These are phyloP conservation scores for Penicillium thymicola DNA, from an alignment of 2,329 filamentous ascomycete species.

Conservation along the genomic window DNA sequence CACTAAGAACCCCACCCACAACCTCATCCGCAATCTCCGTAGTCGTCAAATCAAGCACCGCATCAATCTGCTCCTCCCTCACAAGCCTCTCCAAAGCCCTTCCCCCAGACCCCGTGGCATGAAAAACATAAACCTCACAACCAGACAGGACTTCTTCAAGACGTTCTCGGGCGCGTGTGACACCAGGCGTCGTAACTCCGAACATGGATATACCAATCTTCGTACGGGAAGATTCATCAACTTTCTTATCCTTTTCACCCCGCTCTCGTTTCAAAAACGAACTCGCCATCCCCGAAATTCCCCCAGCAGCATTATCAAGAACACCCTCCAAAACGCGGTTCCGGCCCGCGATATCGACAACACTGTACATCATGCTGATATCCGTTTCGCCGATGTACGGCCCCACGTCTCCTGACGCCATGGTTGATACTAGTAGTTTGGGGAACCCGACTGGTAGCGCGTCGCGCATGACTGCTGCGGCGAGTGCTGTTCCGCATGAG, in stretches of 20 bases:
- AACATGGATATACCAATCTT: slow-evolving; percentile 68
- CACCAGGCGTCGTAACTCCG: slow-evolving; percentile 67
- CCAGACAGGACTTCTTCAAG: slow-evolving; percentile 45
- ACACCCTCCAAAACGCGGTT: slow-evolving; percentile 59
- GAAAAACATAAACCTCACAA: slow-evolving; percentile 64
- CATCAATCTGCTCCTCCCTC: slow-evolving; percentile 57
- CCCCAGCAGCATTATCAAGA: slow-evolving; percentile 60
- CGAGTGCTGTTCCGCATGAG: slow-evolving; percentile 60
- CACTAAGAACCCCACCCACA: slow-evolving; percentile 61
- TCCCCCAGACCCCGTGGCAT: slow-evolving; percentile 67
- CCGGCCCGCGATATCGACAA: slow-evolving; percentile 66
- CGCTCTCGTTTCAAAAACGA: slow-evolving; percentile 35
- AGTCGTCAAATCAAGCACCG: slow-evolving; percentile 67
- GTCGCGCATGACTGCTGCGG: slow-evolving; percentile 59
- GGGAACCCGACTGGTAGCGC: slow-evolving; percentile 64
- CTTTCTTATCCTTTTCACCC: no score
- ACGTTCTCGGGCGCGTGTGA: slow-evolving; percentile 52
- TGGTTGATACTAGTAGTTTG: slow-evolving; percentile 67
- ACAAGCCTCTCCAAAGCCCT: slow-evolving; percentile 66
- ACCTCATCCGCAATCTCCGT: slow-evolving; percentile 65
- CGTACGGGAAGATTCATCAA: slow-evolving; percentile 35
- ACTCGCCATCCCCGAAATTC: slow-evolving; percentile 58
- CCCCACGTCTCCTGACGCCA: slow-evolving; percentile 64
- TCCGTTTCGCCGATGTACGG: slow-evolving; percentile 66
- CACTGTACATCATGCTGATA: slow-evolving; percentile 67